Evolutionary conservation across 305 asterid genomes (phyloP), one percentile per base, ranked within the genome.

Genomic region (Caryopteris hybrid): DNA sequence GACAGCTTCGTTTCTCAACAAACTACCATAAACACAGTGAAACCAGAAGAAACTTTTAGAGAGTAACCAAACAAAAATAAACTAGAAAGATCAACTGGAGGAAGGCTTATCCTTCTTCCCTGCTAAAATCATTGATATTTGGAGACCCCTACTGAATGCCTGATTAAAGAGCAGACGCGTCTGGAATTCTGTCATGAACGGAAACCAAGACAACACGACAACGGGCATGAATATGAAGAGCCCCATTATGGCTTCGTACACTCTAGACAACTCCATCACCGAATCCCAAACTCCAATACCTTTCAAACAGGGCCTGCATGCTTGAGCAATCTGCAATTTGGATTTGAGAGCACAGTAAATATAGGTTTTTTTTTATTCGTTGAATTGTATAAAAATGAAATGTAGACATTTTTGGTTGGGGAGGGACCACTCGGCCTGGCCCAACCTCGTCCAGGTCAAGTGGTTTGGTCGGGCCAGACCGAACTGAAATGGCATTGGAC

Each of bases 61-160:
- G n/a, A n/a, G n/a, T n/a, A n/a, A n/a, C n/a, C n/a, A n/a, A n/a
- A n/a, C n/a, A n/a, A 1, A 25, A 25, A 1, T 4, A 25, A 25
- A 36, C 11, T 7, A n/a, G 27, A 50, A 41, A 51, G 25, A 25
- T 33, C 84, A 88, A 42, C 54, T 71, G 46, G 76, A 53, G n/a
- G 78, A 14, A 16, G 81, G n/a, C 73, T 72, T 66, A 75, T 93
- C 89, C 79, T 94, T 86, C 80, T 77, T 89, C 70, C 99, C 99
- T 2, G 92, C 78, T 65, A 94, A 79, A 77, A 94, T 94, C 96
- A 91, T 94, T n/a, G 98, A 89, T 74, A 94, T 94, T 86, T 94
- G 99, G 53, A 94, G 99, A 23, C 99, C 99, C 64, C 97, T 78
- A 71, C 99, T 91, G 80, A 94, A 94, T 0, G 99, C 99, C 68